Evolutionary conservation across 192 early-diverging fungal genomes (phyloP), one percentile per base, ranked within the genome.

Genomic region (Linderina pennispora): DNA sequence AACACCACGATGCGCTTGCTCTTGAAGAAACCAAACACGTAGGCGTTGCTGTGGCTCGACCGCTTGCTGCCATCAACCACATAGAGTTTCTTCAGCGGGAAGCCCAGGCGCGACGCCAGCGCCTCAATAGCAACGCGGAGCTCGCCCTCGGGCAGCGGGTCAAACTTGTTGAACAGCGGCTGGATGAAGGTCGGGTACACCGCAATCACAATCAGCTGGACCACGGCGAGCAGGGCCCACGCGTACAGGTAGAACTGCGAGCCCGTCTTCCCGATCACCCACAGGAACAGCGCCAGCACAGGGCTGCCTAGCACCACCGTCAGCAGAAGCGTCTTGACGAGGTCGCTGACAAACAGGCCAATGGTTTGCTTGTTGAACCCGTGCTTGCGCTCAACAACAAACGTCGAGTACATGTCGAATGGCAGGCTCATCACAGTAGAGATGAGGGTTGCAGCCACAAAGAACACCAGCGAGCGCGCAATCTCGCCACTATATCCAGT

Each of bases 141-240:
- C 48, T 85, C 75, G 28, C 91, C 93, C 11, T 88, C 84, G 3
- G 80, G 77, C 10, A 98, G 77, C 13, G 93, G 84, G 1, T 84
- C 85, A 43, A 93, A 87, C 45, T 88, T 95, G 84, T 97, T 98
- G 75, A 98, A 98, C 45, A 97, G 72, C n/a, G 95, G 95, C 51
- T 97, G 94, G 64, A 98, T 95, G 25, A 94, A 62, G 3, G 93
- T 95, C 14, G 95, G 95, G 59, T 81, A 98, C 41, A 98, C 80
- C 9, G 84, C 77, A 19, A 90, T 82, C 43, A 84, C 62, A 35
- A 87, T 50, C 23, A 90, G 64, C 70, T 85, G 84, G 58, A 88
- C 80, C 5, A 56, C 65, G 13, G 87, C 69, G 88, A 94, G 75
- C 55, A 95, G 85, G 7, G 88, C 56, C 92, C 93, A 96, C 20